Evolutionary conservation across 306 rosid species (phyloP).

Genomic region (Acacia melanoxylon): DNA sequence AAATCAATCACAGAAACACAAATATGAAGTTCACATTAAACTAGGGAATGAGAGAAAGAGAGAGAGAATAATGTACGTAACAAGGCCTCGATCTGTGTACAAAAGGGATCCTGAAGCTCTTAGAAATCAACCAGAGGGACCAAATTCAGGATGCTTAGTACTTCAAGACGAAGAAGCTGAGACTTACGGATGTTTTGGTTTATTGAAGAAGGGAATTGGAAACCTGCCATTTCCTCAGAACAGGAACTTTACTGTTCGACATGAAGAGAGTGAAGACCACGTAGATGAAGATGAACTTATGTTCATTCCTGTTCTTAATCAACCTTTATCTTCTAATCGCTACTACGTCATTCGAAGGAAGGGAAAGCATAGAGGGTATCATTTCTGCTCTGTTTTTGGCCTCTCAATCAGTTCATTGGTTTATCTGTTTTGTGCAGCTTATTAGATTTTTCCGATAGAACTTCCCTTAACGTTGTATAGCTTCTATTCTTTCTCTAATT

Average conservation of each 20-base stretch:
- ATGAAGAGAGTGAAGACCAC: background rate
- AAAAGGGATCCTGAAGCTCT: background rate
- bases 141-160: background rate
- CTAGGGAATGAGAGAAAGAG: background rate
- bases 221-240: conserved; percentile 8
- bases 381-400: background rate
- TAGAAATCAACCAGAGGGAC: background rate
- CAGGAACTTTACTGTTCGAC: background rate
- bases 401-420: too few species aligned
- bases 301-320: conserved; percentile 64
- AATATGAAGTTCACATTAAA: background rate
- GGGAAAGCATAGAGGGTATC: conserved; percentile 43
- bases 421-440: too few species aligned
- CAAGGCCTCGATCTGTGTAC: background rate
- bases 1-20: background rate
- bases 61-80: background rate
- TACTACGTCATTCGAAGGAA: conserved; percentile 51
- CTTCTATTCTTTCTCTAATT: too few species aligned
- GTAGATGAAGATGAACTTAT: conserved; percentile 27
- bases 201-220: background rate
- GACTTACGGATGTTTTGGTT: background rate
- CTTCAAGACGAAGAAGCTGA: conserved; percentile 1
- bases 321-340: conserved; percentile 50
- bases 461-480: too few species aligned
- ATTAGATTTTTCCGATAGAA: too few species aligned